Percentiles rank a stretch among this genome's conserved stretches.
These are phyloP conservation scores for Fusarium sp. DNA, from an alignment of 2,329 filamentous ascomycete genomes.

Conservation along the genomic window DNA sequence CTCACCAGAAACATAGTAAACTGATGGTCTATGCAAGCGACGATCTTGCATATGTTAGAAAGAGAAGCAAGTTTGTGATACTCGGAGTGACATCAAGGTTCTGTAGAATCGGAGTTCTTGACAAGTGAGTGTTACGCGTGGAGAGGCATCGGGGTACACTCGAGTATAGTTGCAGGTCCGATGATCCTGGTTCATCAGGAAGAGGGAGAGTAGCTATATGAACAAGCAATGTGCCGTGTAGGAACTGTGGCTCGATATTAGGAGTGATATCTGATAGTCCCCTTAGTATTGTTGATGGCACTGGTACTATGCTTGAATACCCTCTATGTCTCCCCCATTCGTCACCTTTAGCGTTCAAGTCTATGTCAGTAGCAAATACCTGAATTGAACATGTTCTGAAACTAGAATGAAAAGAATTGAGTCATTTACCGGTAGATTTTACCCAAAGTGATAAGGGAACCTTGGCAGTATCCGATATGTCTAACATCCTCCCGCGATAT, in stretches of 20 bases:
- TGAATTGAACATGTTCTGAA: neutral
- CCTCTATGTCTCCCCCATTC: neutral
- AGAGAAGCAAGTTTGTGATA: neutral
- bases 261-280: neutral
- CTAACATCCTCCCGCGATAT: constrained; percentile 6
- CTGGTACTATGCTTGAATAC: neutral
- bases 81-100: neutral
- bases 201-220: neutral
- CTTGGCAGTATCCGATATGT: constrained; percentile 15
- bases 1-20: constrained; percentile 5
- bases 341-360: neutral
- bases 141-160: constrained; percentile 3
- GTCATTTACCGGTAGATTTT: too few relatives aligned
- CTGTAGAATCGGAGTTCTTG: constrained; percentile 18
- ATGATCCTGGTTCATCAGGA: neutral
- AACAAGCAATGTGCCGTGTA: neutral
- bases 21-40: neutral
- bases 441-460: neutral
- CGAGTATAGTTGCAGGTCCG: neutral
- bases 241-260: neutral
- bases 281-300: neutral
- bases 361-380: neutral
- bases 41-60: neutral
- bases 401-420: neutral
- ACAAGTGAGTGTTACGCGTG: constrained; percentile 15